Evolutionary conservation across 345 rosid species (phyloP).

Genomic region (Pugionium dolabratum): DNA sequence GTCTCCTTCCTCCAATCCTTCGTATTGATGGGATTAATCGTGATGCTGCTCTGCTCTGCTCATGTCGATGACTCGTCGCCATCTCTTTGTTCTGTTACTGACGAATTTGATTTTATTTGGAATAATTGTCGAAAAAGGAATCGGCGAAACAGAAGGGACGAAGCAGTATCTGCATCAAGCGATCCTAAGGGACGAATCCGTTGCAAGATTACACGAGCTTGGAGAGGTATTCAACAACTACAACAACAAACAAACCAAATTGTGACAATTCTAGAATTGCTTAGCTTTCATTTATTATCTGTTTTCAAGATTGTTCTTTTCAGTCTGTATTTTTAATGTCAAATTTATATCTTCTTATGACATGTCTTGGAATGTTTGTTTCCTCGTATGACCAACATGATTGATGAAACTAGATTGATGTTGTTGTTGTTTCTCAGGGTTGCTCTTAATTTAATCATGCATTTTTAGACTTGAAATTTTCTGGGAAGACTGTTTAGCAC

Average conservation of each 20-base stretch:
- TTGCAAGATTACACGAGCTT: conserved; percentile 70
- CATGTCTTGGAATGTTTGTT: conserved; percentile 25
- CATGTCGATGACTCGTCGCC: neutral
- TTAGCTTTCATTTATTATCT: conserved; percentile 20
- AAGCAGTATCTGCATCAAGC: conserved; percentile 45
- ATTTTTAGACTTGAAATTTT: too few relatives aligned
- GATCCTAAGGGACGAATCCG: conserved; percentile 75
- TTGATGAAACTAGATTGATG: neutral
- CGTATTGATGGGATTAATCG: too few relatives aligned
- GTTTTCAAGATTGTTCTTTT: conserved; percentile 8
- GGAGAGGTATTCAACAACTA: conserved; percentile 56
- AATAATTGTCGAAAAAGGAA: conserved; percentile 19
- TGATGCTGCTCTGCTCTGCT: too few relatives aligned
- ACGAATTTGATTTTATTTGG: conserved; percentile 3
- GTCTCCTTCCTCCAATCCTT: too few relatives aligned
- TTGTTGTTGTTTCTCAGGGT: conserved; percentile 22
- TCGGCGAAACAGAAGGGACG: conserved; percentile 41
- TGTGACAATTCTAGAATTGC: neutral
- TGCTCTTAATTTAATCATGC: conserved; percentile 27
- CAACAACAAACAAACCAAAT: neutral
- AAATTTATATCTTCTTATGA: conserved; percentile 2
- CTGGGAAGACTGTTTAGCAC: too few relatives aligned
- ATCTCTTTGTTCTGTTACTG: conserved; percentile 14
- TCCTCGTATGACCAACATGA: conserved; percentile 18
- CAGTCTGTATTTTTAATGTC: neutral